Evolutionary conservation across 2,329 filamentous ascomycete genomes (phyloP).

Genomic region (Colletotrichum somersetense): DNA sequence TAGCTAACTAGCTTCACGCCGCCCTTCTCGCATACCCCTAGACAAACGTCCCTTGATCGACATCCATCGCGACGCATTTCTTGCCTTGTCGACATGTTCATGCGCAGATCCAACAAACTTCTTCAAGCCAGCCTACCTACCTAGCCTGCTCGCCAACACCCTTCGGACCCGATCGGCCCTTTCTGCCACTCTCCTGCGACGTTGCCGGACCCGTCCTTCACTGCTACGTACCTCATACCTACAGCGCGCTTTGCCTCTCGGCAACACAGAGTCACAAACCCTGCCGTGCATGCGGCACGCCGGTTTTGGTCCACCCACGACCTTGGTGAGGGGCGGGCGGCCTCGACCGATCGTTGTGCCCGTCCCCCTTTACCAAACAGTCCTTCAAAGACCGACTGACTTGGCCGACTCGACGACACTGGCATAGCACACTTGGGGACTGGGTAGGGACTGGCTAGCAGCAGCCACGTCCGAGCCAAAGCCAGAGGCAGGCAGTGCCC

Average conservation of each 20-base stretch:
- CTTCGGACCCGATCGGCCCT: constrained; percentile 33
- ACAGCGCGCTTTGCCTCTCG: constrained; percentile 35
- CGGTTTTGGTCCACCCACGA: constrained; percentile 32
- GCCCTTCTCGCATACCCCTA: neutral
- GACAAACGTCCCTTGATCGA: neutral
- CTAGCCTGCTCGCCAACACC: neutral
- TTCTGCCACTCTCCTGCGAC: constrained; percentile 29
- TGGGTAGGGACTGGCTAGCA: constrained; percentile 13
- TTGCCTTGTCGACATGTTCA: neutral
- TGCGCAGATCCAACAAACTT: neutral
- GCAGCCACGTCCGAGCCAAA: neutral
- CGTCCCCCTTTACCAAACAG: constrained; percentile 1
- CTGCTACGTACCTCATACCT: neutral
- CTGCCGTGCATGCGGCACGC: constrained; percentile 34
- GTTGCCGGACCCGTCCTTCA: constrained; percentile 32
- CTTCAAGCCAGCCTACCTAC: neutral
- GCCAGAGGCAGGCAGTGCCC: constrained; percentile 1
- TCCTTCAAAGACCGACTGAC: constrained; percentile 8
- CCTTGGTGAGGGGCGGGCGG: constrained; percentile 11
- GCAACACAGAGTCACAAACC: constrained; percentile 38
- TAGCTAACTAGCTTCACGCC: neutral
- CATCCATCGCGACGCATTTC: neutral
- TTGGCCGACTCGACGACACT: constrained; percentile 15
- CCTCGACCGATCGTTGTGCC: constrained; percentile 16
- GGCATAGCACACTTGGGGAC: constrained; percentile 1